Conservation (phyloP, 1,284 basidiomycete species). For the Porodaedalea pini region DNA sequence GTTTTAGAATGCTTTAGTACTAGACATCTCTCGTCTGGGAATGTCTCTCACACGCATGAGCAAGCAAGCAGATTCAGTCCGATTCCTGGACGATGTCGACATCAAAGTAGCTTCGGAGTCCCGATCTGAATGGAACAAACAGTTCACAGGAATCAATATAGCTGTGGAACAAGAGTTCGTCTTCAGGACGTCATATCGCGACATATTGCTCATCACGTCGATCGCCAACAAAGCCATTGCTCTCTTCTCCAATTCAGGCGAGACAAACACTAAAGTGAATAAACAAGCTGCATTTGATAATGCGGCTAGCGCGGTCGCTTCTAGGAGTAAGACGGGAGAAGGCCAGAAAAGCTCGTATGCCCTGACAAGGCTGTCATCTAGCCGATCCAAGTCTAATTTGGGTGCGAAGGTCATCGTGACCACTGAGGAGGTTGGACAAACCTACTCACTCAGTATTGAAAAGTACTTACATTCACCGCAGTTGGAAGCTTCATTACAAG, state of each 20-base stretch:
- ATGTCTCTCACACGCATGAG: conserved; percentile 96
- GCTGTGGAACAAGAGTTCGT: conserved; percentile 77
- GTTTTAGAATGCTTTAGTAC: conserved; percentile 71
- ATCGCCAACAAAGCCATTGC: conserved; percentile 89
- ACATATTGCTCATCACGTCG: conserved; percentile 86
- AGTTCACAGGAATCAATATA: conserved; percentile 84
- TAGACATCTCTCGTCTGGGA: conserved; percentile 81
- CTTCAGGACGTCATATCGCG: conserved; percentile 89
- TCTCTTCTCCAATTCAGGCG: conserved; percentile 42
- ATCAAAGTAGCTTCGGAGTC: conserved; percentile 86
- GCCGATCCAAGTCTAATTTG: neutral
- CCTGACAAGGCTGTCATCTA: conserved; percentile 45
- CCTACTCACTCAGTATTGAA: conserved; percentile 9
- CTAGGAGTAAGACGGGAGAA: conserved; percentile 3
- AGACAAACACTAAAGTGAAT: conserved; percentile 16
- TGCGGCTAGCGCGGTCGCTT: conserved; percentile 12
- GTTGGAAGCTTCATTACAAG: conserved; percentile 83
- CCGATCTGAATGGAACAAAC: conserved; percentile 67
- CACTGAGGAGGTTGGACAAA: conserved; percentile 16
- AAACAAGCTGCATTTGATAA: conserved; percentile 16
- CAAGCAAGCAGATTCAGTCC: conserved; percentile 75
- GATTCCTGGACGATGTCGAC: conserved; percentile 93
- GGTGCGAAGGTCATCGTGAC: conserved; percentile 20
- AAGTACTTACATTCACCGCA: conserved; percentile 31
- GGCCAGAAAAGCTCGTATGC: conserved; percentile 56